Evolutionary conservation across 768 basidiomycete genomes (phyloP), one percentile per base, ranked within the genome.

Genomic region (Tricholoma terreum): DNA sequence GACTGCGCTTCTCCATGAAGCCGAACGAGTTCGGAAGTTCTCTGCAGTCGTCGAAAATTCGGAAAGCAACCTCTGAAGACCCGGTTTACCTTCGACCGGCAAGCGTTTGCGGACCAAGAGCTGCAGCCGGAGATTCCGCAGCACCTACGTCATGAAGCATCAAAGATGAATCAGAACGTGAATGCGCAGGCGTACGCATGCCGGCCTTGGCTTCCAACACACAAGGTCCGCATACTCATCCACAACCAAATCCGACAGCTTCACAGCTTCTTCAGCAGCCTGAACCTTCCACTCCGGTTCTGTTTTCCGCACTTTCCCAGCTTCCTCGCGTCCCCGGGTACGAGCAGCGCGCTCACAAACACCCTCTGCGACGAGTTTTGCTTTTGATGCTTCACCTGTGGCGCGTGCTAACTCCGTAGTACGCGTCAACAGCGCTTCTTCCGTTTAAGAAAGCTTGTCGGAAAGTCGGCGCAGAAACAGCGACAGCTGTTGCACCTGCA

Each of bases 221-320:
- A 92, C 90, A 12, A 92, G 79, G 57, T 83, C 83, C 0, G 90
- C 90, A 52, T 92, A 92, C 61, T 92, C 87, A 52, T 79, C 75
- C 14, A 92, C 79, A 4, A 84, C 85, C 30, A 80, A 66, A 56
- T 92, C 89, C 38, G 79, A 77, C 79, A 89, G 81, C 61, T 75
- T 78, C 33, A 75, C 71, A 59, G 86, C 81, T 66, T 89, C 84
- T 58, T 86, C 80, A 3, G 79, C 78, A 19, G 72, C 74, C 35
- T 71, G 73, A 3, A 83, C 67, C 61, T 69, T 78, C 59, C 74
- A 59, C 60, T 80, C 75, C 50, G 87, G 66, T 30, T 78, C 78
- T 19, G 77, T 67, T 61, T 84, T 82, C n/a, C 79, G 75, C 4
- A 67, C 67, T 38, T 77, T 75, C 1, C 72, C 73, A 4, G 81